Base-by-base conservation (phyloP, 495 filamentous ascomycete species). In the Penicillium lagena region DNA sequence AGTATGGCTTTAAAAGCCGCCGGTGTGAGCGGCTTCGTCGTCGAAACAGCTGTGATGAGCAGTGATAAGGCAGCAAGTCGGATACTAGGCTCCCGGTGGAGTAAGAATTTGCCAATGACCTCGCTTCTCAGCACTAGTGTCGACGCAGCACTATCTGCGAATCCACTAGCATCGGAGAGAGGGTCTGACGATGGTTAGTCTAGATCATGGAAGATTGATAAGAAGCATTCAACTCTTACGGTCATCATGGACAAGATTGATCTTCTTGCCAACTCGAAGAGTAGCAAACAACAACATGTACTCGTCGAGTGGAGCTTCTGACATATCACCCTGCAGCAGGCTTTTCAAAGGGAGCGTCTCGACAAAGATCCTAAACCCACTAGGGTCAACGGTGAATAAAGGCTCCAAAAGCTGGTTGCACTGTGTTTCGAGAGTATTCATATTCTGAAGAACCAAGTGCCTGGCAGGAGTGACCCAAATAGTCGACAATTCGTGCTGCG, bases 181-280 rank as follows among this genome's bases (percentile, higher is more conserved):
- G 64, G 62, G 47, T 66, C 64, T 67, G 17, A 4, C 1, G 0
- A 42, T 12, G 29, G 45, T 66, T 37, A 68, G 58, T 35, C 7
- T 10, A 12, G 8, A 17, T 29, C 0, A 7, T 4, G 14, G 6
- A 6, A 9, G 28, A 1, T 29, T 9, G 13, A 17, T 28, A 12
- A 1, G 3, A 12, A 11, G 15, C 10, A 12, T 39, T 36, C 4
- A 12, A n/a, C 36, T 64, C 78, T 71, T 70, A 87, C 86, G 73
- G 40, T 83, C 75, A 53, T 90, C 88, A 40, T 82, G 76, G 7
- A 95, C 76, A 15, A 91, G 56, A 0, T 87, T 88, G 31, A 77
- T 64, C 42, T 90, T 88, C 68, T 93, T 94, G 12, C 85, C 89
- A 9, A 82, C 71, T 50, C 89, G 83, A 29, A 95, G 68, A 12